phyloP scores from a whole-genome alignment of 805 yeast genomes.

The Yarrowia yakushimensis region DNA sequence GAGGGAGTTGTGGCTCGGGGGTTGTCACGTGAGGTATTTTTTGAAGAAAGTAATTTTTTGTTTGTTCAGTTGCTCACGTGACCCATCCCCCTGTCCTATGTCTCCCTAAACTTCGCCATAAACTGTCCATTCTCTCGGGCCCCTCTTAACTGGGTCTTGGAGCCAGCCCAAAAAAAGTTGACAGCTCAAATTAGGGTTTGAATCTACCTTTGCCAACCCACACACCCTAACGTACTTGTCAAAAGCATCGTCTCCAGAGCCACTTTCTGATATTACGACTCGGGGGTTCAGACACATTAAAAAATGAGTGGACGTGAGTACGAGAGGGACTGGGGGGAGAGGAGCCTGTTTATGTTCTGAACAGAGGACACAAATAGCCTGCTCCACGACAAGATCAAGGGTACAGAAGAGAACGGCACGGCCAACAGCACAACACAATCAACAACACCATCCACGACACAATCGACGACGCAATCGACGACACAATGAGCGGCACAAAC shows the following conservation, averaged over 20 bases:
- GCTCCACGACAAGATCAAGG: no score
- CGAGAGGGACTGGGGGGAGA: neutral
- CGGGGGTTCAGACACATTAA: neutral
- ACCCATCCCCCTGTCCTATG: no score
- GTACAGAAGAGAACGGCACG: no score
- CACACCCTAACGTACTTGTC: neutral
- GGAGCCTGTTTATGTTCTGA: neutral
- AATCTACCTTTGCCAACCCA: constrained; percentile 13
- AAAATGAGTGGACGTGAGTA: constrained; percentile 25
- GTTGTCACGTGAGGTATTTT: no score
- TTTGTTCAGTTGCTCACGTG: no score
- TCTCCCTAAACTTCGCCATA: neutral
- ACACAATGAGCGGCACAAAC: neutral
- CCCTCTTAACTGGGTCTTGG: neutral
- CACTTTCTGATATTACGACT: neutral
- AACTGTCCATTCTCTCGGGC: neutral
- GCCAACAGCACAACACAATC: neutral
- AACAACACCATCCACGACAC: neutral
- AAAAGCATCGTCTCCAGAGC: neutral
- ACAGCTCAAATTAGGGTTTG: constrained; percentile 8
- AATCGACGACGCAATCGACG: neutral
- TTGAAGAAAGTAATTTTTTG: no score
- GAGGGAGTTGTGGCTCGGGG: no score
- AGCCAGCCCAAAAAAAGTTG: neutral
- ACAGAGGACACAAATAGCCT: neutral